Evolutionary conservation across 768 basidiomycete species (phyloP), one percentile per base, ranked within the genome.

Genomic region (Leucocoprinus leucothites): DNA sequence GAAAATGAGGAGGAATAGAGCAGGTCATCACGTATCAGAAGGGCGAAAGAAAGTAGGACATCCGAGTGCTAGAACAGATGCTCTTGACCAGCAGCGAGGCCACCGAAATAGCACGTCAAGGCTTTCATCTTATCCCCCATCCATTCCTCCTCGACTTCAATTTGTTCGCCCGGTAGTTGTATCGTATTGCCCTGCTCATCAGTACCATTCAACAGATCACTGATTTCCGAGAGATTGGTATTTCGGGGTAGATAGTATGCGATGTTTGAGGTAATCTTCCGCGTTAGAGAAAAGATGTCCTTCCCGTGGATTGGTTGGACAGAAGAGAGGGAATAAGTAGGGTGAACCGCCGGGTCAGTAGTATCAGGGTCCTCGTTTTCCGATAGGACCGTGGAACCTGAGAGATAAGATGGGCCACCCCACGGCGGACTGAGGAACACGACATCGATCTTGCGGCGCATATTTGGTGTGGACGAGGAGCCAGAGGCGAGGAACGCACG

Each of bases 81-180:
- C 51, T 84, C 85, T 63, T 92, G 89, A 2, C 86, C 88, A 21
- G 69, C 67, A 8, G 72, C 89, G 41, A 98, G 71, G 11, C 92
- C 92, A 6, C 96, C 96, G 69, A 87, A 97, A 68, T 97, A 96
- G 67, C 91, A 94, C 1, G 93, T 97, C 50, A 98, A 70, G 0
- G 95, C 96, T 65, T 98, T 98, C 42, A 98, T 70, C 74, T 96
- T 96, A 9, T 76, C 77, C 2, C 93, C 88, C 87, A 92, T 96
- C 94, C 94, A 98, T 67, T 92, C 92, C 69, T 98, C 96, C 66
- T 98, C 94, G 6, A 98, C 80, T 69, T 98, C 96, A 9, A 96
- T 79, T 68, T 69, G 75, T 68, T 94, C 91, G 31, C 36, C 57
- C 43, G 42, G 46, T 49, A 56, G 14, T 24, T 18, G 31, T 5